Conservation (phyloP, 2,329 filamentous ascomycete genomes). For the Fusarium graminum region DNA sequence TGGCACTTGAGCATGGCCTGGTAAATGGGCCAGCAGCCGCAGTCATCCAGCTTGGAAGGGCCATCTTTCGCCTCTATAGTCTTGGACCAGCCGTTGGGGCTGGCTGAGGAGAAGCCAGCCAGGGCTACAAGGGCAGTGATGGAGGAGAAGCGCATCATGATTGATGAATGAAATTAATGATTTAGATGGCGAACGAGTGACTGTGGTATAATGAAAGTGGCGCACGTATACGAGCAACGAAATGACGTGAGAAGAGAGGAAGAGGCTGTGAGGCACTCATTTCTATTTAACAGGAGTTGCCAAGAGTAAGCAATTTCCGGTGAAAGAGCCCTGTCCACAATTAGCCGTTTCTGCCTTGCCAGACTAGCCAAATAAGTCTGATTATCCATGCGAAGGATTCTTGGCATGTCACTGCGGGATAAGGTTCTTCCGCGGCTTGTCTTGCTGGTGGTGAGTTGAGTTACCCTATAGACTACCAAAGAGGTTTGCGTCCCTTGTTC, state of each 20-base stretch:
- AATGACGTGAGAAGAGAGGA: background rate
- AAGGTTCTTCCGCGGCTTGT: background rate
- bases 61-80: slow-evolving; percentile 35
- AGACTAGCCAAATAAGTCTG: background rate
- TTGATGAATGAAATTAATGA: background rate
- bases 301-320: background rate
- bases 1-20: slow-evolving; percentile 39
- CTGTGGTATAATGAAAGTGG: slow-evolving; percentile 4
- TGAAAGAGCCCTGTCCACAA: background rate
- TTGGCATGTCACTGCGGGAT: background rate
- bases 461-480: too few relatives aligned
- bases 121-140: slow-evolving; percentile 22
- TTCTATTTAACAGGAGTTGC: background rate
- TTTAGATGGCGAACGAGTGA: background rate
- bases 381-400: too few relatives aligned
- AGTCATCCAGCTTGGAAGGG: slow-evolving; percentile 42
- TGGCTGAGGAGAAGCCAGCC: slow-evolving; percentile 20
- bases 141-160: slow-evolving; percentile 16
- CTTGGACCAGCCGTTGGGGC: slow-evolving; percentile 40
- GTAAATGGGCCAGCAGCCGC: slow-evolving; percentile 43
- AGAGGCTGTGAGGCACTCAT: background rate
- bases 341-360: background rate
- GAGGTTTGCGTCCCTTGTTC: too few relatives aligned
- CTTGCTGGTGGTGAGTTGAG: too few relatives aligned
- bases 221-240: background rate